Conservation (phyloP, 228 moss, liverwort and hornwort species). For the Sphagnum magellanicum region DNA sequence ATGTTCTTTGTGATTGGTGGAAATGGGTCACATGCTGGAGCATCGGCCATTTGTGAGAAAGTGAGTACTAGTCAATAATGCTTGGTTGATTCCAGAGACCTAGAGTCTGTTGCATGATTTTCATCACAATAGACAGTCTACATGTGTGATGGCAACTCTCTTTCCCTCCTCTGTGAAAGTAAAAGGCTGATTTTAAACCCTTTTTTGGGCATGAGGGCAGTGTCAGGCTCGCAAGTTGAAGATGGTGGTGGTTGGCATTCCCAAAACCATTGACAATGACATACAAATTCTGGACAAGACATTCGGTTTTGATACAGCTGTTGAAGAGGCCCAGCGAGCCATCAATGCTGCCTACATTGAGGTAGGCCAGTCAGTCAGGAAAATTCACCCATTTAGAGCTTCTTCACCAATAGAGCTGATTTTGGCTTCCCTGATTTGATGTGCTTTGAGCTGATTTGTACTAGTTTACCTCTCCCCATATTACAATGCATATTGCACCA, state of each 20-base stretch:
- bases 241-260: conserved; percentile 79
- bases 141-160: no score
- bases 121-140: no score
- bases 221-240: conserved; percentile 75
- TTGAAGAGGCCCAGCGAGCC: conserved; percentile 92
- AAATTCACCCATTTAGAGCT: no score
- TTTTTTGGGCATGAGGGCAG: conserved; percentile 17
- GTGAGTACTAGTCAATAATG: conserved; percentile 14
- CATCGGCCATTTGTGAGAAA: conserved; percentile 71
- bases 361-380: conserved; percentile 18
- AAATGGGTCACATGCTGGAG: conserved; percentile 91
- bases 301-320: conserved; percentile 89
- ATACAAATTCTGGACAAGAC: conserved; percentile 81
- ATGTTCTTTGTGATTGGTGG: conserved; percentile 91
- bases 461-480: no score
- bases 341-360: conserved; percentile 89
- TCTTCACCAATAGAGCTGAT: no score
- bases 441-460: no score
- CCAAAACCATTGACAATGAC: conserved; percentile 94
- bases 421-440: no score
- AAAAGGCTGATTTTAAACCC: no score
- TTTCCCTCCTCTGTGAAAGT: no score
- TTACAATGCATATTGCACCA: no score
- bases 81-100: no score
- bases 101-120: no score